Conservation (phyloP, 202 grass and related monocot species). For the Cymbopogon flexuosus region DNA sequence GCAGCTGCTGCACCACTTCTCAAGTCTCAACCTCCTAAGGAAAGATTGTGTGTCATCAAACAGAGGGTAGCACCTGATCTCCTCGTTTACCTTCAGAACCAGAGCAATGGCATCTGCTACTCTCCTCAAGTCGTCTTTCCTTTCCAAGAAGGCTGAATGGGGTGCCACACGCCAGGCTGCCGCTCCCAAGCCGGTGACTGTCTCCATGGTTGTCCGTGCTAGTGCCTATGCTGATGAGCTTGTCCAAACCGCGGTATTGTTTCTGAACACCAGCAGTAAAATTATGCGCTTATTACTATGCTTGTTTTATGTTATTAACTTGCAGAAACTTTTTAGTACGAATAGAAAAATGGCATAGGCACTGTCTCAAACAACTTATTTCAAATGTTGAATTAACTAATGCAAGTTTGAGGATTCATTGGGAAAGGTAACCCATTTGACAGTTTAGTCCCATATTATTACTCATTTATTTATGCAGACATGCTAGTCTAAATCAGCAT, state of each 20-base stretch:
- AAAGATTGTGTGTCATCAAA: slow-evolving; percentile 39
- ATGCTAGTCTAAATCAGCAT: not conserved
- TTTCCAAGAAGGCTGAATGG: slow-evolving; percentile 87
- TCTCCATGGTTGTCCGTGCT: slow-evolving; percentile 71
- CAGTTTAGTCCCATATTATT: not conserved
- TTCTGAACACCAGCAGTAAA: not conserved
- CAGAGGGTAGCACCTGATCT: slow-evolving; percentile 32
- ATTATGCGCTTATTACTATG: not conserved
- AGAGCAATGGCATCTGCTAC: slow-evolving; percentile 82
- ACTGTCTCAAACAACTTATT: not conserved
- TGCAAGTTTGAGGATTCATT: not conserved
- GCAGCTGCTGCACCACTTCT: slow-evolving; percentile 40
- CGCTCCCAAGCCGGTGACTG: slow-evolving; percentile 39
- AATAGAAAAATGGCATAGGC: not conserved
- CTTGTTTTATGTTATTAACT: slow-evolving; percentile 10
- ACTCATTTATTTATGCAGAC: not conserved
- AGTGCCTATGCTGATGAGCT: slow-evolving; percentile 80
- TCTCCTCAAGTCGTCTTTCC: slow-evolving; percentile 97
- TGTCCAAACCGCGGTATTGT: slow-evolving; percentile 74
- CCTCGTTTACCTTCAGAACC: slow-evolving; percentile 1
- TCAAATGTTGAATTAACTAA: not conserved
- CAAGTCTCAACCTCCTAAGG: slow-evolving; percentile 41
- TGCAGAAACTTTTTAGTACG: not conserved
- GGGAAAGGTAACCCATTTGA: not conserved
- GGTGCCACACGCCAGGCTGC: slow-evolving; percentile 36